Conservation (phyloP, 441 rosid genomes). For the Gossypium davidsonii region DNA sequence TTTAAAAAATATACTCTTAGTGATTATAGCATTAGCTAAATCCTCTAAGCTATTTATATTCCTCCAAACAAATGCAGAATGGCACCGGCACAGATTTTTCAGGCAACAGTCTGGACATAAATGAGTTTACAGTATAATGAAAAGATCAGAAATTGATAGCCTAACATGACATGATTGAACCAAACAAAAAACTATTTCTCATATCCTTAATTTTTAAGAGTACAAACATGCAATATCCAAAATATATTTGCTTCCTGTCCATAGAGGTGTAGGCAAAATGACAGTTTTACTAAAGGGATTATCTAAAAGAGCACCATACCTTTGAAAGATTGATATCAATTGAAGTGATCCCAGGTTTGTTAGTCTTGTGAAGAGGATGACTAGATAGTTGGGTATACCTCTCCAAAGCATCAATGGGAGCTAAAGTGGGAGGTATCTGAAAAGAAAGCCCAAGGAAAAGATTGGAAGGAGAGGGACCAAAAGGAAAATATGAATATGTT, state of each 20-base stretch:
- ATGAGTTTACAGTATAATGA: background rate
- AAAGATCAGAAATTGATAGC: background rate
- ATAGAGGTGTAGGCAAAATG: background rate
- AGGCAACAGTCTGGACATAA: background rate
- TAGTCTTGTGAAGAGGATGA: slow-evolving; percentile 97
- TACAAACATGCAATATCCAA: background rate
- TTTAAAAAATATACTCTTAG: background rate
- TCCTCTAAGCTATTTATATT: background rate
- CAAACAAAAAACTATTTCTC: background rate
- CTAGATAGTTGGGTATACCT: slow-evolving; percentile 85
- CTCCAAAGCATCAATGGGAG: slow-evolving; percentile 62
- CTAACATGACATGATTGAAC: background rate
- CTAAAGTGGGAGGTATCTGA: slow-evolving; percentile 74
- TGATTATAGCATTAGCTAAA: background rate
- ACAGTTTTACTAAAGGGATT: background rate
- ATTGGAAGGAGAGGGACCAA: slow-evolving; percentile 4
- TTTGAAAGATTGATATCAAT: slow-evolving; percentile 65
- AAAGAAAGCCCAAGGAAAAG: slow-evolving; percentile 8
- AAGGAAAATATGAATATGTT: background rate
- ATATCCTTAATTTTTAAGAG: background rate
- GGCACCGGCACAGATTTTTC: background rate
- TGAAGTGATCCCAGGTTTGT: slow-evolving; percentile 76
- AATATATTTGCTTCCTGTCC: background rate
- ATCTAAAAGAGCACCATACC: slow-evolving; percentile 33
- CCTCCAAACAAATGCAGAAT: background rate